Conservation (phyloP, 257 asterid species). For the Schizonepeta tenuifolia region DNA sequence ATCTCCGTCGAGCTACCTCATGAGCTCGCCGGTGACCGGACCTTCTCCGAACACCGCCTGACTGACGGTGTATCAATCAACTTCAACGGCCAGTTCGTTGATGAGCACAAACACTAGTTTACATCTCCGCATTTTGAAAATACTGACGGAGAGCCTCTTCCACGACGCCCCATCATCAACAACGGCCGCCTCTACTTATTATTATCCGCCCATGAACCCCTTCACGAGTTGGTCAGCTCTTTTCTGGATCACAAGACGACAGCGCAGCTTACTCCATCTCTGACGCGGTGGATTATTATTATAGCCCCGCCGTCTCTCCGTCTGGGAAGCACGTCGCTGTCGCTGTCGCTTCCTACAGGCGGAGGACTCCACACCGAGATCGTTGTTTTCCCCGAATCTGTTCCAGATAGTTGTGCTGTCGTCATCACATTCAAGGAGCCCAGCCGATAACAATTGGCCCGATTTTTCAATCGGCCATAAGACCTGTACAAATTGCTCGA, state of each 20-base stretch:
- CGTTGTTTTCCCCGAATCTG: slow-evolving; percentile 54
- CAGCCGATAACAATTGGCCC: slow-evolving; percentile 66
- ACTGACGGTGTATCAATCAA: slow-evolving; percentile 71
- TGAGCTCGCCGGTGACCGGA: background rate
- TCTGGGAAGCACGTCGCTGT: slow-evolving; percentile 67
- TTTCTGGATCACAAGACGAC: slow-evolving; percentile 35
- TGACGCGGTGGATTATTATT: slow-evolving; percentile 69
- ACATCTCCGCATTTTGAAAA: slow-evolving; percentile 47
- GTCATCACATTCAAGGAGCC: slow-evolving; percentile 86
- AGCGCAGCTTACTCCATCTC: slow-evolving; percentile 55
- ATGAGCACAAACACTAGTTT: slow-evolving; percentile 50
- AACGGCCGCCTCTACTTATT: slow-evolving; percentile 55
- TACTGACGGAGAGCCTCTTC: slow-evolving; percentile 48
- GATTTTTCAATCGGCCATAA: slow-evolving; percentile 50
- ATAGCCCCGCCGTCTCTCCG: slow-evolving; percentile 65
- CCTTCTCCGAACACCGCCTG: slow-evolving; percentile 49
- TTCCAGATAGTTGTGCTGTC: slow-evolving; percentile 43
- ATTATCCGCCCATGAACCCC: slow-evolving; percentile 70
- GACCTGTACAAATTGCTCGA: slow-evolving; percentile 72
- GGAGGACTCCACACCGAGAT: slow-evolving; percentile 61
- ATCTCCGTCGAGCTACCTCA: slow-evolving; percentile 52
- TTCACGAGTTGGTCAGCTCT: slow-evolving; percentile 74
- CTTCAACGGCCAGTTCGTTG: slow-evolving; percentile 64
- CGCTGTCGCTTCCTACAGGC: slow-evolving; percentile 75
- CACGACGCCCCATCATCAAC: slow-evolving; percentile 66